A percentile compares a stretch with the other conserved stretches of the same genome.
phyloP scores from a whole-genome alignment of 2,329 filamentous ascomycete species.

The Fusarium cyanostomum region DNA sequence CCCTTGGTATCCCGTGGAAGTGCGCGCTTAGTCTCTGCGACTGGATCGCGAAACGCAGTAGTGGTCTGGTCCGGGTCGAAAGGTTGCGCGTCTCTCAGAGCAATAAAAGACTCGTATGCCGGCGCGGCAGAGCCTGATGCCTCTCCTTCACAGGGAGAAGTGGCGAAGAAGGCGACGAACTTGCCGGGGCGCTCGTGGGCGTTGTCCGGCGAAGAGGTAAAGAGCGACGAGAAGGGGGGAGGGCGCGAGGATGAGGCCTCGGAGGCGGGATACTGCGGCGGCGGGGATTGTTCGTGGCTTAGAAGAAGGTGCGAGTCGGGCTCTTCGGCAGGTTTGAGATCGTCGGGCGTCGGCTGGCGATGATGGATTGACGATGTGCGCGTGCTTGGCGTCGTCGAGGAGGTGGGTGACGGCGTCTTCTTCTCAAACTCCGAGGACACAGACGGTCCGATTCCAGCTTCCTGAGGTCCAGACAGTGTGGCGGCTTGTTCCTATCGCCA shows the following conservation, averaged over 20 bases:
- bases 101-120: conserved; percentile 59
- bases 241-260: conserved; percentile 64
- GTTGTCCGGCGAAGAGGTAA: conserved; percentile 52
- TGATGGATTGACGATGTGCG: conserved; percentile 41
- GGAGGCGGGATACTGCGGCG: conserved; percentile 67
- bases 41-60: conserved; percentile 58
- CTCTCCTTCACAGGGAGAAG: conserved; percentile 39
- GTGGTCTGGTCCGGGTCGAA: conserved; percentile 50
- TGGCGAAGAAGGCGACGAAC: conserved; percentile 45
- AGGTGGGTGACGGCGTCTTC: conserved; percentile 44
- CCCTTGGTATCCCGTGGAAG: conserved; percentile 85
- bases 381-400: conserved; percentile 40
- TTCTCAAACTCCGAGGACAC: conserved; percentile 49
- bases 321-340: conserved; percentile 36
- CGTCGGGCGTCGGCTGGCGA: conserved; percentile 33
- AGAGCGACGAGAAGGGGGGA: conserved; percentile 70
- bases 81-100: conserved; percentile 47
- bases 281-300: conserved; percentile 59
- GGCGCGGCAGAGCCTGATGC: conserved; percentile 59
- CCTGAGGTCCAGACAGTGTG: conserved; percentile 51
- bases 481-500: conserved; percentile 44
- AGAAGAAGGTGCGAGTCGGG: conserved; percentile 39
- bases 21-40: conserved; percentile 83
- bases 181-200: conserved; percentile 49
- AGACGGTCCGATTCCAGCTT: conserved; percentile 48